Percentiles rank a stretch among this genome's conserved stretches.
Conservation (phyloP, 1,284 basidiomycete genomes). For the Ganoderma lingzhi region DNA sequence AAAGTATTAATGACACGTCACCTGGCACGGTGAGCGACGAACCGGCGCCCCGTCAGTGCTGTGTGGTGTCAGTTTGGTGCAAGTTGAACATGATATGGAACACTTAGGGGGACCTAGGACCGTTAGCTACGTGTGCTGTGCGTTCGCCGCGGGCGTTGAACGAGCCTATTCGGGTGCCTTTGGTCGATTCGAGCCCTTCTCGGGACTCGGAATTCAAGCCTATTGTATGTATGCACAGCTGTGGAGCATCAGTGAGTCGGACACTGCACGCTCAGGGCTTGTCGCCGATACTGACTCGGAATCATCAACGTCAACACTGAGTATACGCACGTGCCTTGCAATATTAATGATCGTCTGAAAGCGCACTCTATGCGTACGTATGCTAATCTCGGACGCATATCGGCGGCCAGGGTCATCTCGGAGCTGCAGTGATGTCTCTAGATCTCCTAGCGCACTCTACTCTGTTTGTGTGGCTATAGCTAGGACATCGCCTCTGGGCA, state of each 20-base stretch:
- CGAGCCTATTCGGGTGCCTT: neutral
- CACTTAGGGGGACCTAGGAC: neutral
- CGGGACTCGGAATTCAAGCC: neutral
- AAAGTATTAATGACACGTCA: neutral
- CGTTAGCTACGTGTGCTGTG: neutral
- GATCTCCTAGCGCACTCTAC: neutral
- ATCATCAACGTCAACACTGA: neutral
- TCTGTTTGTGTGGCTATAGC: neutral
- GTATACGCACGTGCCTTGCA: neutral
- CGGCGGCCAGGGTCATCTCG: neutral
- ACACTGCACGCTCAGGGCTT: neutral
- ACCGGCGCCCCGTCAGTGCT: neutral
- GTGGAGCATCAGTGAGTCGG: neutral
- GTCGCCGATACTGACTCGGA: neutral
- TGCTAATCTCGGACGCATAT: constrained; percentile 9
- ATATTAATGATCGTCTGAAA: neutral
- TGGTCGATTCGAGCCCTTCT: neutral
- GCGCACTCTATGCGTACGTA: neutral
- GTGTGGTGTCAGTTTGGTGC: neutral
- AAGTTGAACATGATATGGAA: neutral
- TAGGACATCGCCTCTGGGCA: neutral
- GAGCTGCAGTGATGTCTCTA: no score
- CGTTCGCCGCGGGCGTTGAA: neutral
- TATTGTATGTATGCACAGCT: neutral
- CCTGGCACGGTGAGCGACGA: neutral